Base-by-base conservation (phyloP, 495 filamentous ascomycete genomes). In the Penicillium crystallinum region DNA sequence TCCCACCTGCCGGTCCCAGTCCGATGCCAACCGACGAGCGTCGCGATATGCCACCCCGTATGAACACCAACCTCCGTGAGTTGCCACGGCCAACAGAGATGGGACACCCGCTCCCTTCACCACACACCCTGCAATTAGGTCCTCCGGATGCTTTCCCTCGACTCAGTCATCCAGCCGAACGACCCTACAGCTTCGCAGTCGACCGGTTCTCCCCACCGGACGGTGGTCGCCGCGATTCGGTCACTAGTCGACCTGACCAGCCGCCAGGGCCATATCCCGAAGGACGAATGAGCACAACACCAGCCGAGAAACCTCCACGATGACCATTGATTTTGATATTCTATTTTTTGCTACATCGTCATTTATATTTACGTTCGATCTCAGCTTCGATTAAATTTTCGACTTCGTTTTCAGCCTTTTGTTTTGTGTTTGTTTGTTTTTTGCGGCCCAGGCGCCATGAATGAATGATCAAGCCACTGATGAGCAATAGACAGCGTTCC, bases 21-120 rank as follows among this genome's bases (percentile, higher is more conserved):
- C 19, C 50, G 4, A 39, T 48, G 14, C 33, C 29, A n/a, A 39
- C 52, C 0, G 59, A 61, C 0, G 61, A 64, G 15, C 61, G 61
- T 22, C 42, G 53, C 30, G 59, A 64, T 23, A 41, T 62, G n/a
- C 52, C 57, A n/a, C 44, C 37, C 1, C 66, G 62, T 10, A 62
- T 68, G 40, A 48, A 60, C 7, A 38, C 52, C 9, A 57, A 61
- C 41, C 40, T 63, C 56, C 64, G 71, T 39, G 71, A 74, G 40
- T 45, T 72, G 19, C 71, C 71, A 6, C 63, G 63, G 4, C 68
- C 62, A 19, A 40, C 58, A 25, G 70, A 69, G 21, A 59, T 69
- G 52, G 52, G 59, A 19, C 64, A 70, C 8, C 64, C 67, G 9
- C 40, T 72, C 14, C 69, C 71, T 31, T 66, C 67, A 3, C 67